phyloP scores from a whole-genome alignment of 2,329 filamentous ascomycete species.

The Talaromyces rugulosus region DNA sequence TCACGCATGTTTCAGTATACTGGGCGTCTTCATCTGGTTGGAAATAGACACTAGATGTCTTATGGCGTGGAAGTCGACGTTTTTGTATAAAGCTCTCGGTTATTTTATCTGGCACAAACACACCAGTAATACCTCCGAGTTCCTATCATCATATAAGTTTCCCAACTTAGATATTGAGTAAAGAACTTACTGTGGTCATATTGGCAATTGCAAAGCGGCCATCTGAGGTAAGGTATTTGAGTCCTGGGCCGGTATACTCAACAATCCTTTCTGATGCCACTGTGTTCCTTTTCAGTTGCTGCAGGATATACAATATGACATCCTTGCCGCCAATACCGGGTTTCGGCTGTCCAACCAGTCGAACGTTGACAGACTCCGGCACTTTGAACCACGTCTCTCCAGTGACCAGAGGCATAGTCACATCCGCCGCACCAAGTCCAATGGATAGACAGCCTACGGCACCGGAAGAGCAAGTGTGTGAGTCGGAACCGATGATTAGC shows the following conservation, averaged over 20 bases:
- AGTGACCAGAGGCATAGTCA: conserved; percentile 42
- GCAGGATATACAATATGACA: conserved; percentile 43
- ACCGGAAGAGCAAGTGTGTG: conserved; percentile 45
- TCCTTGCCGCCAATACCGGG: conserved; percentile 44
- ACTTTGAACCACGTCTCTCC: conserved; percentile 48
- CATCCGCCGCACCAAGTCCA: conserved; percentile 45
- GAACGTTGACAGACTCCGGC: conserved; percentile 40
- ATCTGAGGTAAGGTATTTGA: conserved; percentile 37
- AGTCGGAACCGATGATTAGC: conserved; percentile 43
- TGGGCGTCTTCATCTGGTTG: conserved; percentile 34
- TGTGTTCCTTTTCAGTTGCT: conserved; percentile 44
- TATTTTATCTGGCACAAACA: conserved; percentile 39
- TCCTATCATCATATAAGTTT: conserved; percentile 22
- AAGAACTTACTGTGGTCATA: conserved; percentile 37
- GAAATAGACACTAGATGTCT: conserved; percentile 34
- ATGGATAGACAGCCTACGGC: conserved; percentile 40
- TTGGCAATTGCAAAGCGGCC: conserved; percentile 47
- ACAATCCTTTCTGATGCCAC: conserved; percentile 43
- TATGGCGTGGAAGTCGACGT: conserved; percentile 32
- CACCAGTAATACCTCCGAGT: conserved; percentile 42
- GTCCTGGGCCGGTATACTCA: conserved; percentile 43
- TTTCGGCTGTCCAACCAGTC: conserved; percentile 33
- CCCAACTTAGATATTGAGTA: background rate
- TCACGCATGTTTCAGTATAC: conserved; percentile 34
- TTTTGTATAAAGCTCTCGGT: conserved; percentile 32